These are phyloP conservation scores for Ambrosiella cleistominuta DNA, from an alignment of 2,329 filamentous ascomycete genomes.

Conservation along the genomic window DNA sequence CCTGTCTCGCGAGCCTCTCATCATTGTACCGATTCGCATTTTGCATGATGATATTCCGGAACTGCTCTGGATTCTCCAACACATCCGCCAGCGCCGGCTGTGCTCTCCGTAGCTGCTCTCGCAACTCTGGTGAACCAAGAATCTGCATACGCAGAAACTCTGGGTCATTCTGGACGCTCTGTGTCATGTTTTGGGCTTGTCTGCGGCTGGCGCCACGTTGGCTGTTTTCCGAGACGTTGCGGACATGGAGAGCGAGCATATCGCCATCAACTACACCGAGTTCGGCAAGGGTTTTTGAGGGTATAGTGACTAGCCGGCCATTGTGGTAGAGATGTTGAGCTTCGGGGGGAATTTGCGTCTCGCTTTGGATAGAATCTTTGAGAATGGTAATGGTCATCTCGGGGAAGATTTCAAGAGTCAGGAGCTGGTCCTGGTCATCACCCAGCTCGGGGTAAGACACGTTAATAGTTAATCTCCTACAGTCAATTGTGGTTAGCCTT, in stretches of 20 bases:
- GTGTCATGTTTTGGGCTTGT: conserved; percentile 15
- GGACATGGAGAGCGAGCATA: conserved; percentile 76
- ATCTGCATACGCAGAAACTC: conserved; percentile 73
- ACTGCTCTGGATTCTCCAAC: conserved; percentile 57
- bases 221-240: conserved; percentile 34
- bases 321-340: conserved; percentile 83
- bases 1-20: conserved; percentile 58
- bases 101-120: conserved; percentile 51
- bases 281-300: conserved; percentile 64
- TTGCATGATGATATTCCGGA: conserved; percentile 52
- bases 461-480: conserved; percentile 73
- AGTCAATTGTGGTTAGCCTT: background rate
- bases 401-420: conserved; percentile 64
- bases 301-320: conserved; percentile 60
- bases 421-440: conserved; percentile 49
- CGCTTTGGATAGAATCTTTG: conserved; percentile 74
- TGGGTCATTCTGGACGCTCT: conserved; percentile 37
- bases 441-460: conserved; percentile 56
- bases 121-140: conserved; percentile 57
- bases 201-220: conserved; percentile 17
- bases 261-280: conserved; percentile 73
- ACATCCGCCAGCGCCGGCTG: conserved; percentile 62
- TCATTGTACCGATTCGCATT: conserved; percentile 54
- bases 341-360: conserved; percentile 53
- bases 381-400: conserved; percentile 73